These are phyloP conservation scores for Schwanniomyces occidentalis DNA, from an alignment of 805 yeast species.

Conservation along the genomic window DNA sequence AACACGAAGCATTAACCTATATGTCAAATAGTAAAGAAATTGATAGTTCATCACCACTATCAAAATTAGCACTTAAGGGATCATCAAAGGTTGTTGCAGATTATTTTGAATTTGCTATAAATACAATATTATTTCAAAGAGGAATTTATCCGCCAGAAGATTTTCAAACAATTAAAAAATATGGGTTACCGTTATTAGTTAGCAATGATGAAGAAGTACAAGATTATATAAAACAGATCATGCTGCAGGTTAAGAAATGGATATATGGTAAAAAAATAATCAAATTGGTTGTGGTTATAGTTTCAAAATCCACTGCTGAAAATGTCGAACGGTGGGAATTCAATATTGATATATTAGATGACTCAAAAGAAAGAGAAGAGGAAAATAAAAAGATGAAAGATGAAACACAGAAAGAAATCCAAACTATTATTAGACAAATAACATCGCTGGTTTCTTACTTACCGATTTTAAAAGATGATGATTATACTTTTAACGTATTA, in stretches of 20 bases:
- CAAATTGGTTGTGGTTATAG: constrained; percentile 69
- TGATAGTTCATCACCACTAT: constrained; percentile 7
- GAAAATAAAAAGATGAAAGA: constrained; percentile 19
- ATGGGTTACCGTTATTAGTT: constrained; percentile 72
- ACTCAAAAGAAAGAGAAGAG: constrained; percentile 12
- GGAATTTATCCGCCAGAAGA: constrained; percentile 90
- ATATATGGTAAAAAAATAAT: constrained; percentile 66
- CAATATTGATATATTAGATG: constrained; percentile 48
- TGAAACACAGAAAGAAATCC: constrained; percentile 72
- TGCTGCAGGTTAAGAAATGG: constrained; percentile 73
- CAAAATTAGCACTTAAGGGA: constrained; percentile 66
- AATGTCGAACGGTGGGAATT: constrained; percentile 88
- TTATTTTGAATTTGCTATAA: constrained; percentile 79
- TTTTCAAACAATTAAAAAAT: constrained; percentile 73
- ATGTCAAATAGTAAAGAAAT: neutral
- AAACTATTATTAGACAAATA: constrained; percentile 81
- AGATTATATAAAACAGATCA: constrained; percentile 62
- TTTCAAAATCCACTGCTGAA: constrained; percentile 65
- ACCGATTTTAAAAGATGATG: constrained; percentile 62
- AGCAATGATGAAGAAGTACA: constrained; percentile 76
- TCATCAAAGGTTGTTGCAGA: constrained; percentile 79
- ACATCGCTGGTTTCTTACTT: constrained; percentile 85
- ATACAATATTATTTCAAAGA: constrained; percentile 81
- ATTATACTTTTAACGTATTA: constrained; percentile 77
- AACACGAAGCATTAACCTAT: too few relatives aligned